Evolutionary conservation across 2,329 filamentous ascomycete genomes (phyloP).

Genomic region (Bretziella fagacearum): DNA sequence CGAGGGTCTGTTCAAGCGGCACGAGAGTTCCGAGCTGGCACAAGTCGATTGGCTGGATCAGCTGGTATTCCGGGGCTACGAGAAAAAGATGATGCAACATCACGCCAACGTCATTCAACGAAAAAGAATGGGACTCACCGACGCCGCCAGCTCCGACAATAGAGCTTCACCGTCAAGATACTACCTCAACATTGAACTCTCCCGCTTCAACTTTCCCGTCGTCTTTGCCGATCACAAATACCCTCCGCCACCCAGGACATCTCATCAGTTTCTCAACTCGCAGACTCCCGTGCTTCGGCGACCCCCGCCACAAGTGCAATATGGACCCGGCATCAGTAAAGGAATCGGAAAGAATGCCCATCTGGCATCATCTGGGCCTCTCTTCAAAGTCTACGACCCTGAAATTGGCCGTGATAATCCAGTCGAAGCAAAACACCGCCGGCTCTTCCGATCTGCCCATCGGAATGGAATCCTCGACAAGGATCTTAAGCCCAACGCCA

Average conservation of each 20-base stretch:
- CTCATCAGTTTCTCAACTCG: conserved; percentile 34
- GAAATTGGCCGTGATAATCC: conserved; percentile 85
- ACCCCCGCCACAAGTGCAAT: conserved; percentile 72
- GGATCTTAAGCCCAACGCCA: conserved; percentile 89
- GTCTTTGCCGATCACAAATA: conserved; percentile 95
- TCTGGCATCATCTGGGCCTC: conserved; percentile 31
- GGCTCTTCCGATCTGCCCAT: conserved; percentile 75
- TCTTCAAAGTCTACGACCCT: conserved; percentile 83
- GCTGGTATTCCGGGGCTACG: conserved; percentile 77
- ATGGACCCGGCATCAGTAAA: conserved; percentile 72
- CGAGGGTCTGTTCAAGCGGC: conserved; percentile 84
- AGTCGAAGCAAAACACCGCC: conserved; percentile 83
- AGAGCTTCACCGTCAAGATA: conserved; percentile 36
- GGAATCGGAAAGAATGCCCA: conserved; percentile 3
- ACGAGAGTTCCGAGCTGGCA: conserved; percentile 92
- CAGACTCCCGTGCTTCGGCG: conserved; percentile 41
- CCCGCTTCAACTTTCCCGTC: conserved; percentile 86
- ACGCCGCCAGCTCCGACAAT: conserved; percentile 18
- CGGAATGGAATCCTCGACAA: conserved; percentile 88
- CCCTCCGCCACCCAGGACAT: conserved; percentile 47
- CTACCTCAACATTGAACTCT: conserved; percentile 76
- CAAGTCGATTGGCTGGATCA: conserved; percentile 92
- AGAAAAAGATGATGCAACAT: conserved; percentile 40
- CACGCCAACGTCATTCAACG: conserved; percentile 18
- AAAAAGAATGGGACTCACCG: conserved; percentile 22